Evolutionary conservation across 2,329 filamentous ascomycete genomes (phyloP).

Genomic region (Penicillium vulpinum): DNA sequence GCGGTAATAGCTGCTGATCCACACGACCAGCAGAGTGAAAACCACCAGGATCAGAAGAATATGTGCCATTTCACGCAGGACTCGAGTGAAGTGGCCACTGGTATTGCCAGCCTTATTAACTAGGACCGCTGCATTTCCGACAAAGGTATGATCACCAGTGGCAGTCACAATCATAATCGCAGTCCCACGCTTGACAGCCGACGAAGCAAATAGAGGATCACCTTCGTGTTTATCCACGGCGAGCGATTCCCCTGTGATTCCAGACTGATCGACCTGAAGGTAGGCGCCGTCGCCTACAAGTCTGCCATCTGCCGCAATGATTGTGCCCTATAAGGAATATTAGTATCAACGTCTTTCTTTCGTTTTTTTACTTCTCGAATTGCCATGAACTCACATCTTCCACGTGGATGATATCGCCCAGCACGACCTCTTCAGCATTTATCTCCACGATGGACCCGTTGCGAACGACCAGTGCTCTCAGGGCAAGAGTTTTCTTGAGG

Average conservation of each 20-base stretch:
- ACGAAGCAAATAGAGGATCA: slow-evolving; percentile 81
- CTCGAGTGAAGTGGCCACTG: slow-evolving; percentile 85
- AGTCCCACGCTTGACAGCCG: slow-evolving; percentile 86
- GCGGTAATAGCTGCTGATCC: slow-evolving; percentile 85
- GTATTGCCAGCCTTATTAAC: slow-evolving; percentile 74
- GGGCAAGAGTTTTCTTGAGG: slow-evolving; percentile 83
- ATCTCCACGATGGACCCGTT: slow-evolving; percentile 75
- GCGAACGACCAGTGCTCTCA: slow-evolving; percentile 84
- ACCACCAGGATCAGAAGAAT: slow-evolving; percentile 78
- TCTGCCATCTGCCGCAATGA: slow-evolving; percentile 84
- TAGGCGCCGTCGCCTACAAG: slow-evolving; percentile 81
- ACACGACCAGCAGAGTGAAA: slow-evolving; percentile 76
- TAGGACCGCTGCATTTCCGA: slow-evolving; percentile 82
- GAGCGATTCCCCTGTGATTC: slow-evolving; percentile 88
- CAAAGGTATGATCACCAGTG: slow-evolving; percentile 87
- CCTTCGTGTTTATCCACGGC: slow-evolving; percentile 84
- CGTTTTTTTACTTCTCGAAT: background rate
- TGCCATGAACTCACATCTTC: slow-evolving; percentile 61
- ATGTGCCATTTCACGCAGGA: slow-evolving; percentile 82
- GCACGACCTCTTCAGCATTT: slow-evolving; percentile 79
- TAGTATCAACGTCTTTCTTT: background rate
- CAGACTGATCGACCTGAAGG: slow-evolving; percentile 87
- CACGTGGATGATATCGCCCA: slow-evolving; percentile 84
- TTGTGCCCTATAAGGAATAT: slow-evolving; percentile 62
- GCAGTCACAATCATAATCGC: slow-evolving; percentile 78